Conservation (phyloP, 495 filamentous ascomycete species). For the Mytilinidion resinicola region DNA sequence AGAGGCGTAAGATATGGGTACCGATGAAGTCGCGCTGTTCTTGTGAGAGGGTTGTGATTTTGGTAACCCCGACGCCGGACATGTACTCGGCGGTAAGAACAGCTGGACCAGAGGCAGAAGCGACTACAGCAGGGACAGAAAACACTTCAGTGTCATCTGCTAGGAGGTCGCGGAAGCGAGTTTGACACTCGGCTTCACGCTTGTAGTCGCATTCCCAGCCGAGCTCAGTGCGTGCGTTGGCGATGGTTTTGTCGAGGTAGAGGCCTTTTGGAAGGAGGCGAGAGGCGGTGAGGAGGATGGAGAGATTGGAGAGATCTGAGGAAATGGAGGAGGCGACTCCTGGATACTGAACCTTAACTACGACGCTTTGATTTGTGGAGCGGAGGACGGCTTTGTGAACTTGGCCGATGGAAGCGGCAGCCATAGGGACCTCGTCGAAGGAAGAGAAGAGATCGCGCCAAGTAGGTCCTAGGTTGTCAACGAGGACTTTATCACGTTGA, state of each 20-base stretch:
- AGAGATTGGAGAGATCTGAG: conserved; percentile 89
- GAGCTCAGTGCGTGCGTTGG: conserved; percentile 87
- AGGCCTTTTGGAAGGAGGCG: conserved; percentile 83
- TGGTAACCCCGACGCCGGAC: conserved; percentile 81
- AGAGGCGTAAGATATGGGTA: conserved; percentile 85
- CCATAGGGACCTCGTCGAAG: conserved; percentile 88
- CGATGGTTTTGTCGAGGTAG: conserved; percentile 94
- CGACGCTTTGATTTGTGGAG: conserved; percentile 66
- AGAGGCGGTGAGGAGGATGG: conserved; percentile 82
- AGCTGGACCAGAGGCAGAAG: conserved; percentile 74
- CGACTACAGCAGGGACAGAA: conserved; percentile 67
- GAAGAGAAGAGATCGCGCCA: conserved; percentile 79
- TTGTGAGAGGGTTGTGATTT: conserved; percentile 66
- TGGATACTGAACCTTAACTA: conserved; percentile 95
- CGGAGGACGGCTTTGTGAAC: conserved; percentile 83
- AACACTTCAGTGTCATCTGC: conserved; percentile 64
- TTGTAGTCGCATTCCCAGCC: conserved; percentile 97
- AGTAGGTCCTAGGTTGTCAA: conserved; percentile 68
- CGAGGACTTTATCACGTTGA: conserved; percentile 79
- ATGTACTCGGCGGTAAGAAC: conserved; percentile 94
- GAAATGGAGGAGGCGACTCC: conserved; percentile 94
- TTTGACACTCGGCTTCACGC: conserved; percentile 73
- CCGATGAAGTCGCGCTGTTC: conserved; percentile 86
- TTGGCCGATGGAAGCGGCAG: conserved; percentile 96
- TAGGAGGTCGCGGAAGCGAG: conserved; percentile 67